Conservation (phyloP, 768 basidiomycete species). For the Pulveroboletus frians region DNA sequence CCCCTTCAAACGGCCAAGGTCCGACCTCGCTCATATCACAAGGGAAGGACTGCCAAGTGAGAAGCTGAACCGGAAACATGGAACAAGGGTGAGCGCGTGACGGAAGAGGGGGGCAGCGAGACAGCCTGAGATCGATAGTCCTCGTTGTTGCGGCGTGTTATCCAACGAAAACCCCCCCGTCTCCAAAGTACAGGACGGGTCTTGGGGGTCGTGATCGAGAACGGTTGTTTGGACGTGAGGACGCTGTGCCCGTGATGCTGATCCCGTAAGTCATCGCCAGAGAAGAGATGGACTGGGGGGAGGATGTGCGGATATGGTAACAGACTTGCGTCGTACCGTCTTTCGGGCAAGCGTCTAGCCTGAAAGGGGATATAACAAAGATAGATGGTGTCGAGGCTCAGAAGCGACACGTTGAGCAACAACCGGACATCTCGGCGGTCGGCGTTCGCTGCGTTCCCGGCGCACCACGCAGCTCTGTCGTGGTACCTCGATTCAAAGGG, state of each 20-base stretch:
- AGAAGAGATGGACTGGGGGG: neutral
- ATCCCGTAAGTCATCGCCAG: slow-evolving; percentile 16
- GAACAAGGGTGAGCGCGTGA: neutral
- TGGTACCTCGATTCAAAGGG: neutral
- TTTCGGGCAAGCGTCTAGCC: neutral
- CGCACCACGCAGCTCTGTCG: neutral
- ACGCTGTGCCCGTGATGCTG: slow-evolving; percentile 1
- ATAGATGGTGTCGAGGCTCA: slow-evolving; percentile 4
- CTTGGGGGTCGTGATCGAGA: neutral
- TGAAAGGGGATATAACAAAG: neutral
- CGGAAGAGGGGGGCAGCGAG: neutral
- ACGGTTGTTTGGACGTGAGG: neutral
- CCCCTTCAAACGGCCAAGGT: neutral
- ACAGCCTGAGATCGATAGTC: slow-evolving; percentile 4
- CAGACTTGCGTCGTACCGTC: slow-evolving; percentile 1
- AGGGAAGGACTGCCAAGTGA: slow-evolving; percentile 2
- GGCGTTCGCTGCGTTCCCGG: neutral
- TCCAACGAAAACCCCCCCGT: neutral
- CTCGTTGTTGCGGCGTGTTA: slow-evolving; percentile 16
- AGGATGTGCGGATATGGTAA: slow-evolving; percentile 5
- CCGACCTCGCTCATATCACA: slow-evolving; percentile 2
- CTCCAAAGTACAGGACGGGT: neutral
- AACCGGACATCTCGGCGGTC: neutral
- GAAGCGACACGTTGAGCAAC: slow-evolving; percentile 6
- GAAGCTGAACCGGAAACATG: slow-evolving; percentile 1